These are phyloP conservation scores for Penstemon eatonii DNA, from an alignment of 257 asterid species.

Conservation along the genomic window DNA sequence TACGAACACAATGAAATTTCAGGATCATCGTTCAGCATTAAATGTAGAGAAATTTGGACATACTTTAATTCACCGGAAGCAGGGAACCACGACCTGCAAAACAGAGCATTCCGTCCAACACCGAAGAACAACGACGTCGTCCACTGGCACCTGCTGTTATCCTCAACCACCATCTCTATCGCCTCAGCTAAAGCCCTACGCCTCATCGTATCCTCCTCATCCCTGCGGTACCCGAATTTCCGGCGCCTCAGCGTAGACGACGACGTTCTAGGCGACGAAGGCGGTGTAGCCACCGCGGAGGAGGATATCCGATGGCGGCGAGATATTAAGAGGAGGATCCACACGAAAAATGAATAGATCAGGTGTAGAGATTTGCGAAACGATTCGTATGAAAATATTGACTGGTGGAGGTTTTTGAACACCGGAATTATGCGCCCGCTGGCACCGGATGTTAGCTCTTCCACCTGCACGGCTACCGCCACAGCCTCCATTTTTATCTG, in stretches of 20 bases:
- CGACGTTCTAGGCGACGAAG: slow-evolving; percentile 54
- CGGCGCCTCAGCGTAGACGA: slow-evolving; percentile 43
- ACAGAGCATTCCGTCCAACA: slow-evolving; percentile 70
- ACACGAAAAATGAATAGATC: slow-evolving; percentile 64
- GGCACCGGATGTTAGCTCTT: slow-evolving; percentile 97
- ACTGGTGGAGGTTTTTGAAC: slow-evolving; percentile 62
- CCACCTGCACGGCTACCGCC: slow-evolving; percentile 58
- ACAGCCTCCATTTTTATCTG: slow-evolving; percentile 50
- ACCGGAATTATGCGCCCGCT: slow-evolving; percentile 95
- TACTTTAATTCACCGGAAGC: slow-evolving; percentile 69
- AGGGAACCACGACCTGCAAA: slow-evolving; percentile 96
- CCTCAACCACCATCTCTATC: slow-evolving; percentile 57
- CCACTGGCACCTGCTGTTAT: slow-evolving; percentile 49
- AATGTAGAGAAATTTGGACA: neutral
- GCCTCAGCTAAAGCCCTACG: slow-evolving; percentile 97
- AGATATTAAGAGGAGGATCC: slow-evolving; percentile 70
- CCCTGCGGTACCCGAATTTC: slow-evolving; percentile 62
- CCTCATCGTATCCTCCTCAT: slow-evolving; percentile 90
- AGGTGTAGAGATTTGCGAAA: slow-evolving; percentile 42
- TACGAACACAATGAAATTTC: neutral
- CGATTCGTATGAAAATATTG: slow-evolving; percentile 57
- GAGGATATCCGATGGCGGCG: slow-evolving; percentile 55
- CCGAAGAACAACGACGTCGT: slow-evolving; percentile 80
- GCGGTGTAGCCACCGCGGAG: slow-evolving; percentile 52
- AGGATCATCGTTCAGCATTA: neutral